These are phyloP conservation scores for Thielaviopsis euricoi DNA, from an alignment of 2,329 filamentous ascomycete genomes.

Conservation along the genomic window DNA sequence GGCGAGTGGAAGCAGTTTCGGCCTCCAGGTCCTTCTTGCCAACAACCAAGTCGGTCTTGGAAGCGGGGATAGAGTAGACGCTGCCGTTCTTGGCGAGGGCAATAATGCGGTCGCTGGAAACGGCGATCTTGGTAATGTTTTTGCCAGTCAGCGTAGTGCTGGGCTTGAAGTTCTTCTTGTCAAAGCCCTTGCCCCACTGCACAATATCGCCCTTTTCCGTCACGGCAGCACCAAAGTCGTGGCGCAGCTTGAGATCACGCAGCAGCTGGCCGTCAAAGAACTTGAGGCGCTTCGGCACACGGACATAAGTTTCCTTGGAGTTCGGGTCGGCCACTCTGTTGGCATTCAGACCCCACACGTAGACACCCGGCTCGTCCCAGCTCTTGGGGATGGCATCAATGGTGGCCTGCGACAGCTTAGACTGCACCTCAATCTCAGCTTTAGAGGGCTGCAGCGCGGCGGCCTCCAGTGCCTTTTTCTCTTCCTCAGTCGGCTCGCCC, in stretches of 20 bases:
- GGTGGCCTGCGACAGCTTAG: conserved; percentile 33
- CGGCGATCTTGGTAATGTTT: conserved; percentile 55
- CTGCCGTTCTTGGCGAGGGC: conserved; percentile 57
- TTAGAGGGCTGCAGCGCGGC: conserved; percentile 46
- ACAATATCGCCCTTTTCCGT: conserved; percentile 75
- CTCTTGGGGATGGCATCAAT: conserved; percentile 31
- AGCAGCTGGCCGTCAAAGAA: conserved; percentile 77
- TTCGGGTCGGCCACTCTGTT: conserved; percentile 75
- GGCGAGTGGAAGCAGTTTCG: conserved; percentile 22
- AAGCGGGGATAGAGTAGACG: conserved; percentile 73
- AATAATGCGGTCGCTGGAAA: conserved; percentile 72
- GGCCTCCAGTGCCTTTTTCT: conserved; percentile 34
- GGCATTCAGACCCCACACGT: conserved; percentile 80
- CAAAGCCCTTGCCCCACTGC: conserved; percentile 78
- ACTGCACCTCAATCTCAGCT: conserved; percentile 59
- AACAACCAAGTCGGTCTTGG: conserved; percentile 50
- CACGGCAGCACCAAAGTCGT: conserved; percentile 70
- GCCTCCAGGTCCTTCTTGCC: conserved; percentile 38
- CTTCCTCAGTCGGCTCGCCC: conserved; percentile 9
- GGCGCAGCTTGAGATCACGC: conserved; percentile 72
- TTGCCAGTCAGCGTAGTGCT: conserved; percentile 63
- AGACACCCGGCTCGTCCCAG: conserved; percentile 70
- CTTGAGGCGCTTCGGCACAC: conserved; percentile 58
- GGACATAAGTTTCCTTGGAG: conserved; percentile 61
- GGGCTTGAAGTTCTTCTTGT: conserved; percentile 45